phyloP scores from a whole-genome alignment of 2,329 filamentous ascomycete species.

The Fusarium sp. region DNA sequence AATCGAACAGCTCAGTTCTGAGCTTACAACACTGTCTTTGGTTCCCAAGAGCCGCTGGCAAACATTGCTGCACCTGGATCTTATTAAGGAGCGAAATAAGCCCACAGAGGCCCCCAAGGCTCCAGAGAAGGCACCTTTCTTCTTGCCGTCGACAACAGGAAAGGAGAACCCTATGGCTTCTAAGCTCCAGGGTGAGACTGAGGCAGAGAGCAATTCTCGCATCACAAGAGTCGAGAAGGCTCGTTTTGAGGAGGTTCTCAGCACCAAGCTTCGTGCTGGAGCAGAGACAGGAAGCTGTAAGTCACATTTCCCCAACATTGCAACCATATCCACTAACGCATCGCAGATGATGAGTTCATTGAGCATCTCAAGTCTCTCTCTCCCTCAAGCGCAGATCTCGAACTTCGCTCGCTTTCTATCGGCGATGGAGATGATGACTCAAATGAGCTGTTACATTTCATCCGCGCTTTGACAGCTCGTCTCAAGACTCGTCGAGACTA shows the following conservation, averaged over 20 bases:
- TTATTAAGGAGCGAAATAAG: slow-evolving; percentile 93
- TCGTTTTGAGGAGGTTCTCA: slow-evolving; percentile 66
- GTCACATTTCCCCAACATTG: slow-evolving; percentile 39
- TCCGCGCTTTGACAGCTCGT: slow-evolving; percentile 77
- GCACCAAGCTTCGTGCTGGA: slow-evolving; percentile 62
- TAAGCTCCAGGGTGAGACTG: slow-evolving; percentile 44
- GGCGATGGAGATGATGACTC: slow-evolving; percentile 56
- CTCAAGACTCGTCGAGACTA: slow-evolving; percentile 80
- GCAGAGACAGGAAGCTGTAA: slow-evolving; percentile 67
- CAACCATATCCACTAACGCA: slow-evolving; percentile 32
- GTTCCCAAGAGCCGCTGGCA: slow-evolving; percentile 94
- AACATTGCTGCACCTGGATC: slow-evolving; percentile 88
- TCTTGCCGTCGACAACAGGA: slow-evolving; percentile 74
- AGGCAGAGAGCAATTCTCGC: slow-evolving; percentile 64
- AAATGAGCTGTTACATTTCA: slow-evolving; percentile 81
- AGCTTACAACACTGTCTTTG: slow-evolving; percentile 87
- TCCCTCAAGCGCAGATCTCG: slow-evolving; percentile 87
- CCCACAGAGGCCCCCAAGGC: slow-evolving; percentile 90
- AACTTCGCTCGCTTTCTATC: slow-evolving; percentile 79
- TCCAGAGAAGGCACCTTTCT: slow-evolving; percentile 95
- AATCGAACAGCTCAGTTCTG: slow-evolving; percentile 79
- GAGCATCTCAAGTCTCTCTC: slow-evolving; percentile 81
- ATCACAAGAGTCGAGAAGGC: slow-evolving; percentile 72
- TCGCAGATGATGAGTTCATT: slow-evolving; percentile 70
- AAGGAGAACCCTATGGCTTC: slow-evolving; percentile 54